Percentiles rank a stretch among this genome's conserved stretches.
phyloP scores from a whole-genome alignment of 139 green algal genomes.

The Chlorokybus atmophyticus region DNA sequence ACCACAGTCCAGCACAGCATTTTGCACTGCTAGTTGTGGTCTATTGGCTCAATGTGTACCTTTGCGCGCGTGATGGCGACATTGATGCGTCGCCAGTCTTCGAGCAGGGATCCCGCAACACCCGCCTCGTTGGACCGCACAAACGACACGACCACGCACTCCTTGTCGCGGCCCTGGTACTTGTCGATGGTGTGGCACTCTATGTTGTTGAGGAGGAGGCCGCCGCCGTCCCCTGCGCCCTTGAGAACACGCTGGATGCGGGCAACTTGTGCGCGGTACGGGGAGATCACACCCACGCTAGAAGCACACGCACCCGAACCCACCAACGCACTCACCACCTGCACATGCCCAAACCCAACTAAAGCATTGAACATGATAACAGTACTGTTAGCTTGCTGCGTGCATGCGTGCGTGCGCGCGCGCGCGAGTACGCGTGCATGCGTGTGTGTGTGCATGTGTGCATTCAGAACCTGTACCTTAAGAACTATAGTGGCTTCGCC shows the following conservation, averaged over 20 bases:
- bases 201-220: conserved; percentile 17
- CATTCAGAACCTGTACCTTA: no score
- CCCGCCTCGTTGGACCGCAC: conserved; percentile 13
- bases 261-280: conserved; percentile 62
- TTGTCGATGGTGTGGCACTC: conserved; percentile 79
- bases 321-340: conserved; percentile 37
- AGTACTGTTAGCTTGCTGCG: no score
- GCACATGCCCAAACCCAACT: no score
- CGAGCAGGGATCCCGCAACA: conserved; percentile 38
- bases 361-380: no score
- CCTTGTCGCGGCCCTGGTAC: conserved; percentile 39
- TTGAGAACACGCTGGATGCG: neutral
- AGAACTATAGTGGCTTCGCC: no score
- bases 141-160: conserved; percentile 26
- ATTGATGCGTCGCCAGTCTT: conserved; percentile 79
- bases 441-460: no score
- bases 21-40: neutral
- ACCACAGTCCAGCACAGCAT: neutral
- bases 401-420: no score
- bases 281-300: conserved; percentile 64
- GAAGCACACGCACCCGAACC: conserved; percentile 26
- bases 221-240: conserved; percentile 34
- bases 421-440: no score
- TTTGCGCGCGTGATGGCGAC: conserved; percentile 78
- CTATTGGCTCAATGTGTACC: neutral